These are phyloP conservation scores for Hypoxylon perforatum DNA, from an alignment of 495 filamentous ascomycete genomes.

Conservation along the genomic window DNA sequence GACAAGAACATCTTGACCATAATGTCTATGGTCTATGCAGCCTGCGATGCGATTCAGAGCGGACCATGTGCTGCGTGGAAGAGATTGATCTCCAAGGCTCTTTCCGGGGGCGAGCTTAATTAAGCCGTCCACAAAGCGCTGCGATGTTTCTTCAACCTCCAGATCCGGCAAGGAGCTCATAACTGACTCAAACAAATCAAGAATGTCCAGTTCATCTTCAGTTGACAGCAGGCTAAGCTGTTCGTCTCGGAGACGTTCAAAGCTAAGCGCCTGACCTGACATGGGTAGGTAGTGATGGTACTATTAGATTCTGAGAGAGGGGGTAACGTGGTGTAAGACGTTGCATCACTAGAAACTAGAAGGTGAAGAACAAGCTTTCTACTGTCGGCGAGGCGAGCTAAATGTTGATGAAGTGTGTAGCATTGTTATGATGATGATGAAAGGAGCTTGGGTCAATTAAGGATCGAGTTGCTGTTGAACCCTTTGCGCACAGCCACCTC, in stretches of 20 bases:
- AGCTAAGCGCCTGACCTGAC: background rate
- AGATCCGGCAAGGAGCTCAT: background rate
- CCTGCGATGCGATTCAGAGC: slow-evolving; percentile 4
- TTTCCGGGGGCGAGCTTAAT: background rate
- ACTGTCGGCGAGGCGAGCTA: too few species aligned
- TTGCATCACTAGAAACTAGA: too few species aligned
- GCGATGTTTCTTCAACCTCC: background rate
- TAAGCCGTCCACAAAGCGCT: slow-evolving; percentile 1
- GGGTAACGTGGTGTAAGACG: too few species aligned
- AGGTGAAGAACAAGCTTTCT: too few species aligned
- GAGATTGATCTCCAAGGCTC: background rate
- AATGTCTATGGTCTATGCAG: slow-evolving; percentile 3
- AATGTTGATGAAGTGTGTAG: too few species aligned
- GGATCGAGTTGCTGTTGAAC: too few species aligned
- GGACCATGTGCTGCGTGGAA: slow-evolving; percentile 1
- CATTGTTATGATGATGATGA: too few species aligned
- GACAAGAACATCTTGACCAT: slow-evolving; percentile 3
- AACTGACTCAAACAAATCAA: slow-evolving; percentile 5
- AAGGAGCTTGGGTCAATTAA: too few species aligned
- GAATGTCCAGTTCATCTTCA: slow-evolving; percentile 1
- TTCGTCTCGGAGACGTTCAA: slow-evolving; percentile 3
- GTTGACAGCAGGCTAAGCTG: slow-evolving; percentile 1
- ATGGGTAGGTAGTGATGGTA: background rate
- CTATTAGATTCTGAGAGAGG: background rate
- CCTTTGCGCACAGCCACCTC: too few species aligned